Base-by-base conservation (phyloP, 257 asterid genomes). In the Agastache rugosa region DNA sequence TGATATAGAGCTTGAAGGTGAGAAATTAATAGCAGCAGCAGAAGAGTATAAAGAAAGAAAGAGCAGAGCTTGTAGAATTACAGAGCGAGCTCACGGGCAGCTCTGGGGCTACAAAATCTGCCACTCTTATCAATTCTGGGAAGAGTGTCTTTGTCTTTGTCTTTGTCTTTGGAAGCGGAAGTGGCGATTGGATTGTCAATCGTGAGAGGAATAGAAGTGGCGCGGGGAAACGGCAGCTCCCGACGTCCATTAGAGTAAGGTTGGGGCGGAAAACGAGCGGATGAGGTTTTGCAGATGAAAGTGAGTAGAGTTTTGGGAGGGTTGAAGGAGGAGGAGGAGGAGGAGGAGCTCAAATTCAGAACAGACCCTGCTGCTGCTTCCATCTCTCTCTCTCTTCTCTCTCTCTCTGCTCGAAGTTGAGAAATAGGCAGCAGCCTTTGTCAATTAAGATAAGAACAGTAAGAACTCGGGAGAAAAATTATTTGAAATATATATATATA, bases 21-120 rank as follows among this genome's bases (percentile, higher is more conserved):
- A 39, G 44, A 39, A 61, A 17, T 1, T 1, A n/a, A 56, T 19
- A 31, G 37, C 6, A 31, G 35, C 8, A 31, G 37, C 37, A 31
- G 37, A n/a, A n/a, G n/a, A n/a, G n/a, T n/a, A n/a, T n/a, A 27
- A 12, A 39, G 59, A 4, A 45, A 35, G n/a, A 69, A 31, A 17
- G 20, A 8, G 11, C 1, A 15, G 37, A 31, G 37, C 0, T 31
- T 4, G 37, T 31, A 31, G 19, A 27, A 74, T 35, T 76, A 93
- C 98, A 93, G 75, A 66, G 98, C 94, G 34, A 93, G 97, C 71
- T 93, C 98, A 6, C 98, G 88, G 39, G 97, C 94, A 16, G 98
- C 96, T 86, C 96, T 84, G 69, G 98, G 96, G 68, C 96, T 89
- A 81, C 97, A 89, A 71, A 93, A 91, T 74, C 87, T 85, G 61